Conservation (phyloP, 768 basidiomycete genomes). For the Russula lepida region DNA sequence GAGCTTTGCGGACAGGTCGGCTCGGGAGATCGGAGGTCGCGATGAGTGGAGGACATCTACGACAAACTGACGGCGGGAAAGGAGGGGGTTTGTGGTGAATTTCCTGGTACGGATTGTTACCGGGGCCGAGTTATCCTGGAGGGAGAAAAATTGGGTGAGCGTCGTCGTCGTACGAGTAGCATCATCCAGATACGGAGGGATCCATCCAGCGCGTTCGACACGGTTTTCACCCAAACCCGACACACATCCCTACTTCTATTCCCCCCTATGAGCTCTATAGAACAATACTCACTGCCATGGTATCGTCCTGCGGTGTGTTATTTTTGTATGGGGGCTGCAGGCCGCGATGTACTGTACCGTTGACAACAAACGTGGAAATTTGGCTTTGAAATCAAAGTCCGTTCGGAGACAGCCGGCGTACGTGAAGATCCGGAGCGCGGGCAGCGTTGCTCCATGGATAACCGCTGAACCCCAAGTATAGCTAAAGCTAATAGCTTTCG, state of each 20-base stretch:
- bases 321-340: conserved; percentile 22
- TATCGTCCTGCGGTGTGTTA: conserved; percentile 17
- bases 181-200: conserved; percentile 27
- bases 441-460: neutral
- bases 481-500: neutral
- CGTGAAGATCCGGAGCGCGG: neutral
- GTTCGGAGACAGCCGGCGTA: conserved; percentile 38
- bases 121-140: conserved; percentile 71
- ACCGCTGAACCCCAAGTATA: too few relatives aligned
- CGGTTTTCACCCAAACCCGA: neutral
- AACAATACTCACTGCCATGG: conserved; percentile 24
- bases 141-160: conserved; percentile 21
- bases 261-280: neutral
- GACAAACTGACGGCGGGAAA: conserved; percentile 93
- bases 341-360: conserved; percentile 4
- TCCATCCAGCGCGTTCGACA: conserved; percentile 28
- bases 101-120: conserved; percentile 97
- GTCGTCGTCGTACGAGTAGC: conserved; percentile 15
- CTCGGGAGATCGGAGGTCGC: conserved; percentile 87
- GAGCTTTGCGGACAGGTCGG: conserved; percentile 88
- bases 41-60: conserved; percentile 94
- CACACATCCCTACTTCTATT: neutral
- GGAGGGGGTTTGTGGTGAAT: conserved; percentile 98
- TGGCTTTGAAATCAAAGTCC: conserved; percentile 25
- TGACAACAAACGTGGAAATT: conserved; percentile 2